Base-by-base conservation (phyloP, 306 rosid species). In the Cotoneaster glaucophyllus region DNA sequence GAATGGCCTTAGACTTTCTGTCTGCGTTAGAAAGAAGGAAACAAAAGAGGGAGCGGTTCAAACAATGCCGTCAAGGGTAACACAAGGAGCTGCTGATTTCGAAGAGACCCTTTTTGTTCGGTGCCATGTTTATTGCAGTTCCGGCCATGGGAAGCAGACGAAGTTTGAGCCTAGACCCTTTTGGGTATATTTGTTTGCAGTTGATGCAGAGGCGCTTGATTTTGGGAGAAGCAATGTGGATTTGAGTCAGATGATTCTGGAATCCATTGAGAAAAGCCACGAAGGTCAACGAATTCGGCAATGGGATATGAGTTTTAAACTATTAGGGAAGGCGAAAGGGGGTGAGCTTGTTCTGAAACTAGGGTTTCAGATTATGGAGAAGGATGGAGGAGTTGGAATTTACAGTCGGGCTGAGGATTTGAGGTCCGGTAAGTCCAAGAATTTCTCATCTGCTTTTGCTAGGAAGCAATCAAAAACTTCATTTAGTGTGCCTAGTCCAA, bases 361-460 rank as follows among this genome's bases (percentile, higher is more conserved):
- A 64, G 98, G 97, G 32, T 92, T 96, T 71, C 99, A 96, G 82
- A 89, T 96, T 64, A 90, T 96, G 98, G 98, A 96, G 86, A 95
- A 92, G 69, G 99, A 96, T 73, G 98, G 96, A 56, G 94, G 90
- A 67, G 66, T 90, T 74, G 96, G 89, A 32, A 90, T 96, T 62
- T 96, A 93, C 53, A 85, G 74, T 57, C 93, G 85, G 43, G 67
- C 37, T 70, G 74, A 83, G 69, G 87, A 85, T 31, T 22, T 50
- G 61, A 90, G 74, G 76, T 70, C 84, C 10, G 81, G 85, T 29
- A 91, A 88, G 77, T 77, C 79, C 14, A 82, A 75, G 56, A 80
- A 25, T 32, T 74, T 86, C 18, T 24, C 89, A 48, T 74, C 88
- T 74, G 77, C 90, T 69, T 77, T 85, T 44, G 97, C 86, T 21